phyloP scores from a whole-genome alignment of 805 yeast genomes.

The Lachancea waltii region DNA sequence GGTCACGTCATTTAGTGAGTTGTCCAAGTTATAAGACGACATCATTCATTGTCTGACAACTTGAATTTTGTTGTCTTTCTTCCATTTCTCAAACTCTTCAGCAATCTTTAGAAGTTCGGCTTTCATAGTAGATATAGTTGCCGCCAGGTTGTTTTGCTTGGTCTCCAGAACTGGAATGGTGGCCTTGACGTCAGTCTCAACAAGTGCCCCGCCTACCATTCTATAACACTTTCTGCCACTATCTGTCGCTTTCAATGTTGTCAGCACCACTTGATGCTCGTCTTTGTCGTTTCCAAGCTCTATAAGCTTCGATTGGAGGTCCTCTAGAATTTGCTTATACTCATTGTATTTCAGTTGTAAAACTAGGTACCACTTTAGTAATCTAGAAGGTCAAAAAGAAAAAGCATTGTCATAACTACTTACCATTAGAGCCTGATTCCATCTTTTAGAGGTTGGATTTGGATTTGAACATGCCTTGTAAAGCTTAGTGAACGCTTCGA shows the following conservation, averaged over 20 bases:
- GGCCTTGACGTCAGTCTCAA: constrained; percentile 75
- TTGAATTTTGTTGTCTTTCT: constrained; percentile 32
- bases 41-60: constrained; percentile 25
- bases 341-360: constrained; percentile 47
- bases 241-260: constrained; percentile 47
- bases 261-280: constrained; percentile 48
- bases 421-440: constrained; percentile 13
- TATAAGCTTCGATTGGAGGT: constrained; percentile 40
- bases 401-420: neutral
- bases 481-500: neutral
- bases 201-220: constrained; percentile 90
- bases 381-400: neutral
- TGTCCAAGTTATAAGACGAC: too few relatives aligned
- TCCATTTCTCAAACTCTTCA: constrained; percentile 31
- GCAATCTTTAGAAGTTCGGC: constrained; percentile 27
- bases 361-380: constrained; percentile 18
- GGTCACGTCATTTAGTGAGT: too few relatives aligned
- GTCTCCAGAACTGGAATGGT: constrained; percentile 57
- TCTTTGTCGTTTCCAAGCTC: constrained; percentile 45
- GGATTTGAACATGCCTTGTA: neutral
- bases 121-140: constrained; percentile 27
- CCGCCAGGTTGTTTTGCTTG: constrained; percentile 43
- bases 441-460: neutral
- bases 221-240: constrained; percentile 74
- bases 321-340: constrained; percentile 44